Conservation (phyloP, 164 flowering plant species). For the Annona cherimola region DNA sequence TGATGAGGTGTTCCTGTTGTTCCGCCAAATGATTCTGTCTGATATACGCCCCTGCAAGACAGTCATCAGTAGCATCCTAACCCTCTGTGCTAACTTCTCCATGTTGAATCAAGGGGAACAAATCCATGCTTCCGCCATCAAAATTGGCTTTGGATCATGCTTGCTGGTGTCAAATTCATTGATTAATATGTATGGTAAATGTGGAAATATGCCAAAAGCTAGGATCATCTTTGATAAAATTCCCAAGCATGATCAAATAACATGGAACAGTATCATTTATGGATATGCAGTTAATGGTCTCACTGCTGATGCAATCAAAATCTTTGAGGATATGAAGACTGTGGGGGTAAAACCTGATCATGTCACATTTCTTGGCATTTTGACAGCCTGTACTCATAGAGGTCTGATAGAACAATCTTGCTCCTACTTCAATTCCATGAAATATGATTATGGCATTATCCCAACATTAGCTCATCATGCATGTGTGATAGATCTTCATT, state of each 20-base stretch:
- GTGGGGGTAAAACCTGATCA: constrained; percentile 6
- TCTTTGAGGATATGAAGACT: constrained; percentile 4
- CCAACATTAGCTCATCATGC: constrained; percentile 7
- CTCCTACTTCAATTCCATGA: constrained; percentile 7
- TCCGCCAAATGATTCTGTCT: constrained; percentile 2
- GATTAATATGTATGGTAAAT: constrained; percentile 12
- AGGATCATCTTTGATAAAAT: constrained; percentile 4
- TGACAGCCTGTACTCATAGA: constrained; percentile 7
- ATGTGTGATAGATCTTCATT: constrained; percentile 12
- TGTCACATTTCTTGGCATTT: constrained; percentile 8
- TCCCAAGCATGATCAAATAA: constrained; percentile 3
- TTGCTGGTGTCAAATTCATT: constrained; percentile 7
- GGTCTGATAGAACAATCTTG: constrained; percentile 7
- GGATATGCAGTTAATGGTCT: constrained; percentile 10
- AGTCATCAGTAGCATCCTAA: constrained; percentile 3
- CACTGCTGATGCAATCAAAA: not conserved
- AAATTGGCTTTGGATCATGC: constrained; percentile 2
- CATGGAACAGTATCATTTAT: constrained; percentile 7
- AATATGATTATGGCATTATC: constrained; percentile 3
- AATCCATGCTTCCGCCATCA: constrained; percentile 6
- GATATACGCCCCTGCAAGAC: constrained; percentile 1
- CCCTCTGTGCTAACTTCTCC: constrained; percentile 6
- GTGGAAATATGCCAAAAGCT: constrained; percentile 6
- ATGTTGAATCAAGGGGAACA: constrained; percentile 4
- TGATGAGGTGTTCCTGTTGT: constrained; percentile 6